Evolutionary conservation across 805 yeast species (phyloP).

Genomic region (Ascoidea tarda): DNA sequence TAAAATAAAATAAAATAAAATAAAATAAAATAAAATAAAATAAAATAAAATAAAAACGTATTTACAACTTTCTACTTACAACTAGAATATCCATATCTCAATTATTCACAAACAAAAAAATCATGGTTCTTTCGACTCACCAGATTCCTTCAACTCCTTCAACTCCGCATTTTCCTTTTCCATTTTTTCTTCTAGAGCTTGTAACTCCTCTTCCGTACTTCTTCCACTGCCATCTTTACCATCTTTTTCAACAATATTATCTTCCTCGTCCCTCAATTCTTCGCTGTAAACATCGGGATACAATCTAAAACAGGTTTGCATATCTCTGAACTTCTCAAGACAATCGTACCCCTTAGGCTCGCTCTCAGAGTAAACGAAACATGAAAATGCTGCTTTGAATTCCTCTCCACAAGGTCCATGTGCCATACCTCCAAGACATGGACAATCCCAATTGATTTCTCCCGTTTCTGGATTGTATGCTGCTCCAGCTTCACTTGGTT

Average conservation of each 20-base stretch:
- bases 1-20: no score
- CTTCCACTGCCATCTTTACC: not conserved
- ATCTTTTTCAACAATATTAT: not conserved
- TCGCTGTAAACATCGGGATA: conserved; percentile 92
- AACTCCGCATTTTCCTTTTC: not conserved
- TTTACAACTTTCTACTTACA: no score
- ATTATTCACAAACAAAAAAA: no score
- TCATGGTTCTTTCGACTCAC: not conserved
- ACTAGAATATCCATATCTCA: no score
- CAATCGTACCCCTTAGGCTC: conserved; percentile 98
- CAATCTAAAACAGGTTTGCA: conserved; percentile 89
- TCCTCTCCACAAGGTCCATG: conserved; percentile 97
- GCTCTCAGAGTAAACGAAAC: conserved; percentile 85
- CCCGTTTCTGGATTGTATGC: conserved; percentile 69
- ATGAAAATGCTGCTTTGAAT: conserved; percentile 86
- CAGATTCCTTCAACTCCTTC: not conserved
- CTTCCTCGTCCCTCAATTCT: conserved; percentile 30
- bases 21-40: no score
- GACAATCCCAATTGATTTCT: conserved; percentile 99
- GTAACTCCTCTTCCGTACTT: not conserved
- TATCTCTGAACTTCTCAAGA: conserved; percentile 73
- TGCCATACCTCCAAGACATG: conserved; percentile 98
- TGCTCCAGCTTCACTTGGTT: conserved; percentile 5
- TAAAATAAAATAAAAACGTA: no score
- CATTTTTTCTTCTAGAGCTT: not conserved